Evolutionary conservation across 495 filamentous ascomycete genomes (phyloP).

Genomic region (Penicillium dipodomyicola): DNA sequence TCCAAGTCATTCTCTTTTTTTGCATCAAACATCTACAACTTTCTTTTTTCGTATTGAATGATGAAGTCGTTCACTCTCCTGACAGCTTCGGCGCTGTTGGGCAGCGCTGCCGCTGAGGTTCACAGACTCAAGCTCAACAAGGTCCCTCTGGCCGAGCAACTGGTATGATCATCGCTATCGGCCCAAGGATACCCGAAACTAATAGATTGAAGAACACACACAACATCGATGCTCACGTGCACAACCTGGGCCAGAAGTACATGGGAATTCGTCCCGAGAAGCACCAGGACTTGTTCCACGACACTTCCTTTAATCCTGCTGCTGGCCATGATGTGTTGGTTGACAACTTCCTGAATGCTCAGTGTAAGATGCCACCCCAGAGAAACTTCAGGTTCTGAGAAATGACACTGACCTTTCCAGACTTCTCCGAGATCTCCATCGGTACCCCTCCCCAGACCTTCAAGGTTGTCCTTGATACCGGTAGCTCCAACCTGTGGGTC

Average conservation of each 20-base stretch:
- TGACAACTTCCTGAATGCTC: slow-evolving; percentile 97
- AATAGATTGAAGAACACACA: slow-evolving; percentile 58
- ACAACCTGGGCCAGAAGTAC: slow-evolving; percentile 76
- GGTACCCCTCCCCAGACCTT: slow-evolving; percentile 91
- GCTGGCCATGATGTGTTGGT: slow-evolving; percentile 81
- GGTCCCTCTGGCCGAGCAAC: slow-evolving; percentile 85
- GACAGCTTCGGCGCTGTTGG: slow-evolving; percentile 77
- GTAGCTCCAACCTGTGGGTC: slow-evolving; percentile 99
- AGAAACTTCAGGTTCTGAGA: not conserved
- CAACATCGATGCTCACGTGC: slow-evolving; percentile 77
- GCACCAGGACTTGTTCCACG: slow-evolving; percentile 74
- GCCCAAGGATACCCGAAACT: slow-evolving; percentile 12
- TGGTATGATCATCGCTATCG: slow-evolving; percentile 57
- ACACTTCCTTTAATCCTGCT: slow-evolving; percentile 63
- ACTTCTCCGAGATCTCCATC: slow-evolving; percentile 94
- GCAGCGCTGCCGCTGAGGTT: slow-evolving; percentile 75
- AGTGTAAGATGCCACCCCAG: slow-evolving; percentile 64
- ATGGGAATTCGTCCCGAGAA: slow-evolving; percentile 76
- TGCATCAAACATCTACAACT: slow-evolving; percentile 12
- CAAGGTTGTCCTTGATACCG: slow-evolving; percentile 98
- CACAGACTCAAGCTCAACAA: slow-evolving; percentile 98
- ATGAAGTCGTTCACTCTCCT: slow-evolving; percentile 83
- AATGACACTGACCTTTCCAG: slow-evolving; percentile 46
- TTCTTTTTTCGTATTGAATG: slow-evolving; percentile 27
- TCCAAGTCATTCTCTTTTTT: slow-evolving; percentile 24